Conservation (phyloP, 1,139 yeast species). For the Sugiyamaella castrensis region DNA sequence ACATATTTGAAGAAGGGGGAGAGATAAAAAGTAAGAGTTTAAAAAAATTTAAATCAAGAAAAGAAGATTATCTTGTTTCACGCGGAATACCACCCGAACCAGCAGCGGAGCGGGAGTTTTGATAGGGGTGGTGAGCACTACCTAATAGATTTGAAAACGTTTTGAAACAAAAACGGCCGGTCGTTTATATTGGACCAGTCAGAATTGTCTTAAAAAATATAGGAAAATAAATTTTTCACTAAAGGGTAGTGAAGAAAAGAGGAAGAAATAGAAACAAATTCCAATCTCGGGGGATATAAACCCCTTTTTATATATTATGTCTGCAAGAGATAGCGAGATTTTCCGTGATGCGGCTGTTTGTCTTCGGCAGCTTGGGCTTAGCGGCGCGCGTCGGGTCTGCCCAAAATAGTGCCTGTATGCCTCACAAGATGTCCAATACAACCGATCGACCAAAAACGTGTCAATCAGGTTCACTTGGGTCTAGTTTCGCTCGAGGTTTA, state of each 20-base stretch:
- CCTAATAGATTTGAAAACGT: slow-evolving; percentile 36
- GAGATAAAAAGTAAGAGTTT: slow-evolving; percentile 12
- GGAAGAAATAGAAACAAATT: not conserved
- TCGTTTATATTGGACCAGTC: no score
- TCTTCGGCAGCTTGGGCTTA: no score
- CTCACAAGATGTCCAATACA: no score
- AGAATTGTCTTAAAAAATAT: no score
- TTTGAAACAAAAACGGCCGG: slow-evolving; percentile 16
- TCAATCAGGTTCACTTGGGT: no score
- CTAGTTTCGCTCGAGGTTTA: no score
- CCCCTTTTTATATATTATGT: not conserved
- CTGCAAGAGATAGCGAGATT: no score
- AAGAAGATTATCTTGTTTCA: slow-evolving; percentile 15
- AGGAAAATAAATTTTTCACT: not conserved
- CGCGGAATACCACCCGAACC: slow-evolving; percentile 38
- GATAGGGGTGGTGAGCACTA: slow-evolving; percentile 38
- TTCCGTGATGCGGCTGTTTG: no score
- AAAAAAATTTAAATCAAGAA: slow-evolving; percentile 1
- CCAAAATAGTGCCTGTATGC: no score
- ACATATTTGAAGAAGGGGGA: slow-evolving; percentile 27
- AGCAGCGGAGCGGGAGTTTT: slow-evolving; percentile 35
- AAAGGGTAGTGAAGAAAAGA: not conserved
- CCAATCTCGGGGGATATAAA: no score
- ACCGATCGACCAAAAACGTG: no score
- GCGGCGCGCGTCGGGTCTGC: no score